Base-by-base conservation (phyloP, 2,329 filamentous ascomycete genomes). In the Microsporum canis region DNA sequence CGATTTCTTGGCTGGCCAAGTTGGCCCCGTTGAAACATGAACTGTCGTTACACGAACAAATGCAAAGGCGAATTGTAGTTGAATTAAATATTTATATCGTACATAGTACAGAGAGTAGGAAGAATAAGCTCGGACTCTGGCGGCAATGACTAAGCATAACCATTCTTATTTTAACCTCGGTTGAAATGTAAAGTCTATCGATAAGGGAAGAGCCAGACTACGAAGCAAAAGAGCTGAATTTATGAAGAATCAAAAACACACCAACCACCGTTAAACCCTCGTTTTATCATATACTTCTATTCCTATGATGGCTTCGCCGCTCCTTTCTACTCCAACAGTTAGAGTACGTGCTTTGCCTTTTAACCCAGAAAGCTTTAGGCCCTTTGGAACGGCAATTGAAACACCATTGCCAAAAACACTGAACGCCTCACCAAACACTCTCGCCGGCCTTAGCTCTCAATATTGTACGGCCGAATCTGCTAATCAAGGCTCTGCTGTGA, bases 401-500 rank as follows among this genome's bases (percentile, higher is more conserved):
- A 89, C 92, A 71, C 89, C 89, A 36, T 71, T 80, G 23, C 78
- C 80, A 63, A 80, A 82, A 49, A 74, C 78, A 69, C 71, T 84
- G 65, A 71, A 71, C 65, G 61, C 80, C 7, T 63, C 70, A 0
- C 73, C 75, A n/a, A 62, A 65, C 56, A 68, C 62, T 27, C 75
- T 81, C 64, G 79, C 83, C 58, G 78, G 76, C 60, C 74, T 73
- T 66, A 65, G 66, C 64, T 71, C 66, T 70, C 70, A 68, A 63
- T 29, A 64, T 60, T 39, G 79, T 65, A 77, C 82, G 60, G 76
- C 85, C 3, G 79, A 83, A 2, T 83, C 85, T 55, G 83, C 83
- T 53, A 97, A 97, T 78, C 91, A 97, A 77, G 89, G 89, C 69
- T 87, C 86, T 27, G 92, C 94, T 14, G 84, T 92, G 69, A 95